phyloP scores from a whole-genome alignment of 148 eudicot species.

The Dysphania ambrosioides region DNA sequence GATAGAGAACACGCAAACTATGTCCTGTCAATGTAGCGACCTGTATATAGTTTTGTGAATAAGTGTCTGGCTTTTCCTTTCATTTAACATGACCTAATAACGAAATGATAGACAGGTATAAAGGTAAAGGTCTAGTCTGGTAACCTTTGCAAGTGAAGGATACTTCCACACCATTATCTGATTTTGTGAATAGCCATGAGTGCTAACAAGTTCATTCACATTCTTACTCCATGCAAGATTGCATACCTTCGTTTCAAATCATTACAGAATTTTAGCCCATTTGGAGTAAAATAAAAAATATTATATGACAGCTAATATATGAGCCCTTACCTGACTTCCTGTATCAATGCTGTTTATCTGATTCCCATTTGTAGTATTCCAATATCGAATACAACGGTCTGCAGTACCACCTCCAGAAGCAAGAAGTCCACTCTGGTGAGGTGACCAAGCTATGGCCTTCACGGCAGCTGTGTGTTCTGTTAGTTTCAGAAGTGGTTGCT shows the following conservation, averaged over 20 bases:
- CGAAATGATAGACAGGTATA: not conserved
- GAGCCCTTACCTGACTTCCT: conserved; percentile 75
- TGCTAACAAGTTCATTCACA: conserved; percentile 96
- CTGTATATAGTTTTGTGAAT: conserved; percentile 24
- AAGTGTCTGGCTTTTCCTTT: not conserved
- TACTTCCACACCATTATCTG: conserved; percentile 99
- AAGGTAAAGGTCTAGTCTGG: too few relatives aligned
- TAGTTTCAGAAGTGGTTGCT: conserved; percentile 62
- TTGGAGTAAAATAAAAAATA: not conserved
- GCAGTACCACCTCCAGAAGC: conserved; percentile 99
- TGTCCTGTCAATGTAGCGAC: conserved; percentile 98
- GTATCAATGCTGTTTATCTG: conserved; percentile 81
- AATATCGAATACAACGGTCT: conserved; percentile 90
- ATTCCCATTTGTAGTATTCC: conserved; percentile 90
- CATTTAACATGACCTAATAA: not conserved
- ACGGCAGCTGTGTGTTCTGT: conserved; percentile 97
- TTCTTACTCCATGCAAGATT: conserved; percentile 99
- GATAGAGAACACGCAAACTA: conserved; percentile 85
- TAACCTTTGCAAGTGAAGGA: conserved; percentile 74
- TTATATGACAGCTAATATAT: not conserved
- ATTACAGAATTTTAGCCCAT: not conserved
- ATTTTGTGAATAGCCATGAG: conserved; percentile 98
- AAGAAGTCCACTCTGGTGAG: conserved; percentile 81
- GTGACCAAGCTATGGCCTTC: conserved; percentile 98
- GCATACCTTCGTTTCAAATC: conserved; percentile 56